phyloP scores from a whole-genome alignment of 768 basidiomycete genomes.

The Leccinum disarticulatum region DNA sequence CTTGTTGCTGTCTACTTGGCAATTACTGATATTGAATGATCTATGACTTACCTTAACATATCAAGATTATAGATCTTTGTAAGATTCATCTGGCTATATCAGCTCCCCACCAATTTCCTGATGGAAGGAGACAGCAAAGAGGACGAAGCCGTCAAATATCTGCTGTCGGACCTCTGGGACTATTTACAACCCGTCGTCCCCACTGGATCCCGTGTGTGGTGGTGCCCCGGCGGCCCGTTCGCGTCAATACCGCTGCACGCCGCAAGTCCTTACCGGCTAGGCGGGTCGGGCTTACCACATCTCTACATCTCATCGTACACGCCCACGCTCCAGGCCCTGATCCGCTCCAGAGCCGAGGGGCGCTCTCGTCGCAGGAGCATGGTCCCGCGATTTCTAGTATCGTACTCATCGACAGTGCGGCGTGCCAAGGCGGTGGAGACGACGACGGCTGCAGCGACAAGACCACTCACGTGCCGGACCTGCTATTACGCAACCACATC shows the following conservation, averaged over 20 bases:
- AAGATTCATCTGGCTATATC: no score
- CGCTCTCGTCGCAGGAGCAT: slow-evolving; percentile 21
- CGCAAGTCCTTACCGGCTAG: slow-evolving; percentile 35
- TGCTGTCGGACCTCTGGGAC: slow-evolving; percentile 30
- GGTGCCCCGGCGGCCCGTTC: slow-evolving; percentile 33
- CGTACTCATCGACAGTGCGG: slow-evolving; percentile 21
- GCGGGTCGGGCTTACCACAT: slow-evolving; percentile 11
- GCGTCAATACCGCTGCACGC: slow-evolving; percentile 42
- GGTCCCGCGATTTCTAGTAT: slow-evolving; percentile 24
- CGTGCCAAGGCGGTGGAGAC: neutral
- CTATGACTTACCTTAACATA: no score
- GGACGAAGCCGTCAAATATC: slow-evolving; percentile 4
- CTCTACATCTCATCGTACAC: slow-evolving; percentile 30
- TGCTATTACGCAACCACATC: slow-evolving; percentile 22
- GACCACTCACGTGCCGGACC: slow-evolving; percentile 11
- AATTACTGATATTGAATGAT: no score
- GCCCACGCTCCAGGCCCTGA: slow-evolving; percentile 25
- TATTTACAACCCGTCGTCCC: slow-evolving; percentile 11
- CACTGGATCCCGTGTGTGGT: slow-evolving; percentile 29
- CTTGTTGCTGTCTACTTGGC: no score
- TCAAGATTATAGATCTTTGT: no score
- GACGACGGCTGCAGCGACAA: slow-evolving; percentile 1
- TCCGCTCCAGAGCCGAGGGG: slow-evolving; percentile 12
- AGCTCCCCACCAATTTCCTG: no score
- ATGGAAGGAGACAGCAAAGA: neutral